Conservation (phyloP, 176 grass and related monocot genomes). For the Zoysia pacifica region DNA sequence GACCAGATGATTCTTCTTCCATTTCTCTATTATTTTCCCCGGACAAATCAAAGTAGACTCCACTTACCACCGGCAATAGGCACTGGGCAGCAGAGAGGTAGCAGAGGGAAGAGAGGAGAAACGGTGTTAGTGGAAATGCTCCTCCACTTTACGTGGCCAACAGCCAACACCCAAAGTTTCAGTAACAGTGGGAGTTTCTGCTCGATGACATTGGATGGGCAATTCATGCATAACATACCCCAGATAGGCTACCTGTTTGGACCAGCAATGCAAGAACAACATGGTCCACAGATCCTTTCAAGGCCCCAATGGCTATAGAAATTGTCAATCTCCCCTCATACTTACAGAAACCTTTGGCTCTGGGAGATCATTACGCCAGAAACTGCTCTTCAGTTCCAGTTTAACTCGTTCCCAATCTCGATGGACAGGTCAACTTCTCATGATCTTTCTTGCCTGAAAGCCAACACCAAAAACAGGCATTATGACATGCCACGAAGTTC, state of each 20-base stretch:
- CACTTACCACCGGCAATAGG: neutral
- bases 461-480: neutral
- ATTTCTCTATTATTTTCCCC: neutral
- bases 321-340: neutral
- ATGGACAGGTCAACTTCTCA: neutral
- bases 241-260: too few relatives aligned
- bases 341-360: neutral
- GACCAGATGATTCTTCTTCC: neutral
- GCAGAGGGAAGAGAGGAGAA: neutral
- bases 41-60: neutral
- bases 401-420: slow-evolving; percentile 1
- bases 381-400: neutral
- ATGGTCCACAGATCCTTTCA: neutral
- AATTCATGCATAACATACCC: neutral
- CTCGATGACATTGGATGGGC: neutral
- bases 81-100: neutral
- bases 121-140: neutral
- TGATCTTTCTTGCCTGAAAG: neutral
- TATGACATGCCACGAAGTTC: neutral
- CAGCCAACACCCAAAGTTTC: neutral
- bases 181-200: neutral
- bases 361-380: slow-evolving; percentile 1
- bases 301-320: neutral
- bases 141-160: slow-evolving; percentile 36
- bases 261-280: neutral